phyloP scores from a whole-genome alignment of 2,329 filamentous ascomycete species.

The Apiospora rasikravindrae region DNA sequence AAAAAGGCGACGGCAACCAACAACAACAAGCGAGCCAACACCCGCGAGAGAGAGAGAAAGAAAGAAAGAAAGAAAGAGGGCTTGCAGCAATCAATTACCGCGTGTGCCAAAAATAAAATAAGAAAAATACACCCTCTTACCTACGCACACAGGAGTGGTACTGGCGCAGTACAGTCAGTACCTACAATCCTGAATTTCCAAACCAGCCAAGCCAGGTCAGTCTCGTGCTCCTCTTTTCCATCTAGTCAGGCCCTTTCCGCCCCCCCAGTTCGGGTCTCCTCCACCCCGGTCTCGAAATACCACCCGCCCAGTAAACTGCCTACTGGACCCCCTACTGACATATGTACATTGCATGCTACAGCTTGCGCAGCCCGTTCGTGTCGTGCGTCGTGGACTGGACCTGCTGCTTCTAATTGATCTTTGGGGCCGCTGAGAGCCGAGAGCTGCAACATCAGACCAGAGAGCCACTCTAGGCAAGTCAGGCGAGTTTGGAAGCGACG shows the following conservation, averaged over 20 bases:
- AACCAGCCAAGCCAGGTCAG: slow-evolving; percentile 2
- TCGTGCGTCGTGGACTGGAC: background rate
- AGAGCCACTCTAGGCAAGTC: slow-evolving; percentile 3
- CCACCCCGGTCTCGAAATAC: slow-evolving; percentile 15
- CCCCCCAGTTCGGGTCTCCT: slow-evolving; percentile 9
- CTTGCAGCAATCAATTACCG: background rate
- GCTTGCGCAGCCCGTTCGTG: background rate
- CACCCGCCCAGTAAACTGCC: background rate
- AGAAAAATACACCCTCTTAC: too few relatives aligned
- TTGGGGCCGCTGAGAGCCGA: slow-evolving; percentile 6
- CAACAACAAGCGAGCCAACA: slow-evolving; percentile 9
- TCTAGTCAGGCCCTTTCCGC: slow-evolving; percentile 13
- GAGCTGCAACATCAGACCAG: slow-evolving; percentile 5
- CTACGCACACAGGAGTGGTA: background rate
- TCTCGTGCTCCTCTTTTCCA: slow-evolving; percentile 17
- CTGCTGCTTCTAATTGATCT: background rate
- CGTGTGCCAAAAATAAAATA: background rate
- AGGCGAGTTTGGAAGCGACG: slow-evolving; percentile 15
- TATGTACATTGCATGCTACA: slow-evolving; percentile 6
- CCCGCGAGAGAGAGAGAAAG: background rate
- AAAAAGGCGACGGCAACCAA: slow-evolving; percentile 2
- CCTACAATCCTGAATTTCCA: background rate
- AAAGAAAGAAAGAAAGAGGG: background rate
- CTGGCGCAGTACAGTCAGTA: too few relatives aligned
- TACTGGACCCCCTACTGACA: slow-evolving; percentile 11